Evolutionary conservation across 345 rosid species (phyloP).

Genomic region (Lepidium africanum): DNA sequence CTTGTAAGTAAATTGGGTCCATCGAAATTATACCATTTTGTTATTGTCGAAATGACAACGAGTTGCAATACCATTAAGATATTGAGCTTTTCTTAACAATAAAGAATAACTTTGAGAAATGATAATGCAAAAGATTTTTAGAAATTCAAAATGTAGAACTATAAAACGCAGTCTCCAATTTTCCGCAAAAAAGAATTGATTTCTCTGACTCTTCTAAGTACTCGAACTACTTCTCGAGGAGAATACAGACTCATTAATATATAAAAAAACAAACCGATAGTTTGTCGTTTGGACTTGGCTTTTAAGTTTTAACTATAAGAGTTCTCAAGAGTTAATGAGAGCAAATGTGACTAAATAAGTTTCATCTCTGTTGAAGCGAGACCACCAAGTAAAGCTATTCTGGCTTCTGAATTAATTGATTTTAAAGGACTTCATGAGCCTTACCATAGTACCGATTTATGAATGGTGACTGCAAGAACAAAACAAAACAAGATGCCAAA

Average conservation of each 20-base stretch:
- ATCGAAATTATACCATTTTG: slow-evolving; percentile 13
- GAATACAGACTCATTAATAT: slow-evolving; percentile 13
- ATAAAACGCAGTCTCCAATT: neutral
- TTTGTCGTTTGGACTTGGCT: neutral
- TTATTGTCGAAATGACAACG: slow-evolving; percentile 20
- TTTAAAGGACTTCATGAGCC: slow-evolving; percentile 69
- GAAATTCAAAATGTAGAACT: neutral
- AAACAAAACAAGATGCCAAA: neutral
- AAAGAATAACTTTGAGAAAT: neutral
- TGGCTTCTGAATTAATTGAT: neutral
- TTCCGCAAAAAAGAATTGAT: neutral
- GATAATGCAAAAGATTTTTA: neutral
- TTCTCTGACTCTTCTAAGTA: slow-evolving; percentile 3
- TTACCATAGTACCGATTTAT: slow-evolving; percentile 89
- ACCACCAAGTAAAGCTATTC: slow-evolving; percentile 7
- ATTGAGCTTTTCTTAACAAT: neutral
- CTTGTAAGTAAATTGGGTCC: neutral
- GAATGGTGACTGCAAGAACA: slow-evolving; percentile 59
- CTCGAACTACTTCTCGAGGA: slow-evolving; percentile 6
- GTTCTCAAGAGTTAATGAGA: slow-evolving; percentile 27
- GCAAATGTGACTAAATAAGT: slow-evolving; percentile 4
- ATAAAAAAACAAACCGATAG: neutral
- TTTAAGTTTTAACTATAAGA: neutral
- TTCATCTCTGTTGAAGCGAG: slow-evolving; percentile 1
- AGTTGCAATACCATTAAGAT: neutral